Percentiles rank a stretch among this genome's conserved stretches.
Conservation (phyloP, 2,329 filamentous ascomycete genomes). For the Alternaria postmessia region DNA sequence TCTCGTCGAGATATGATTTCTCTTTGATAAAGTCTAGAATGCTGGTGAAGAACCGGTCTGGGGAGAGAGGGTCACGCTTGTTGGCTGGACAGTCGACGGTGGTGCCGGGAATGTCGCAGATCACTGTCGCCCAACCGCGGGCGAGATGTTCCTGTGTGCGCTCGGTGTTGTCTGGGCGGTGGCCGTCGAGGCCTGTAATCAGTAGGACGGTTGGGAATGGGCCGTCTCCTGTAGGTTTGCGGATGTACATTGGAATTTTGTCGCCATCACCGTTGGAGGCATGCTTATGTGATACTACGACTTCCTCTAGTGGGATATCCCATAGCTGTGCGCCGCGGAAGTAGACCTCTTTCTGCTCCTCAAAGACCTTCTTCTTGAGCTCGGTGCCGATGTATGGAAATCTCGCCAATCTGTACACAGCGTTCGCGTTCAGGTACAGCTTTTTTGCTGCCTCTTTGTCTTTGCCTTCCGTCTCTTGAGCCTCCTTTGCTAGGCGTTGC, state of each 20-base stretch:
- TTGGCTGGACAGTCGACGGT: constrained; percentile 62
- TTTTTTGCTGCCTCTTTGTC: constrained; percentile 63
- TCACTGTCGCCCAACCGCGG: constrained; percentile 59
- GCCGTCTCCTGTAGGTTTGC: constrained; percentile 57
- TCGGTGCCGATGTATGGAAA: constrained; percentile 66
- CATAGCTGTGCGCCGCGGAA: constrained; percentile 58
- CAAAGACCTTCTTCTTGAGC: constrained; percentile 68
- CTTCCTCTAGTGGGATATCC: constrained; percentile 66
- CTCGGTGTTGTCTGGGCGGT: constrained; percentile 59
- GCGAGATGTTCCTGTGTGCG: constrained; percentile 57
- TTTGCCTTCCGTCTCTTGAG: constrained; percentile 30
- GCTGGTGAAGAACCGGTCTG: constrained; percentile 62
- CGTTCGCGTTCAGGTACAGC: constrained; percentile 73
- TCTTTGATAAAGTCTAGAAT: constrained; percentile 61
- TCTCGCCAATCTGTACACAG: constrained; percentile 74
- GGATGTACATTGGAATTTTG: constrained; percentile 70
- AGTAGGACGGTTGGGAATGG: constrained; percentile 62
- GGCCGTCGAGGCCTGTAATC: constrained; percentile 66
- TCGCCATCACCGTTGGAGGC: constrained; percentile 61
- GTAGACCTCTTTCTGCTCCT: constrained; percentile 70
- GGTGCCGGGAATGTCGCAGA: constrained; percentile 66
- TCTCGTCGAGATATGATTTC: constrained; percentile 57
- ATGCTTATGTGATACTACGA: constrained; percentile 65
- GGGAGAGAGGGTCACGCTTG: constrained; percentile 56
- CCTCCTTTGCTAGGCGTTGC: constrained; percentile 62